Conservation (phyloP, 805 yeast species). For the Komagataella phaffii region DNA sequence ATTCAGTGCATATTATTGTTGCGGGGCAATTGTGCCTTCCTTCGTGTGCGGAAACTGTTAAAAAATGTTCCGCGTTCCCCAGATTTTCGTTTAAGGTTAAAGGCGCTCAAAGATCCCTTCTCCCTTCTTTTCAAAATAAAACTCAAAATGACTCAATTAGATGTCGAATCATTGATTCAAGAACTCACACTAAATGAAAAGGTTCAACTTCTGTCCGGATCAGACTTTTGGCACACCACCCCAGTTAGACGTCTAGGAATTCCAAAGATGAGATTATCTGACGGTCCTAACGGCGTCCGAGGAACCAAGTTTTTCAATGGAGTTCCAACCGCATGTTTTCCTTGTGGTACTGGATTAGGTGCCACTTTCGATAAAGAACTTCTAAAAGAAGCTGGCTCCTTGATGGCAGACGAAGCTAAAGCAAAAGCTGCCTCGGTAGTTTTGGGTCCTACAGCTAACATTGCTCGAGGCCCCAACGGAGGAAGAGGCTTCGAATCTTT, state of each 20-base stretch:
- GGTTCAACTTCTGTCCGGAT: slow-evolving; percentile 12
- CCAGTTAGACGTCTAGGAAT: slow-evolving; percentile 21
- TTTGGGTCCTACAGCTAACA: slow-evolving; percentile 38
- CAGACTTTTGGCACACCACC: slow-evolving; percentile 26
- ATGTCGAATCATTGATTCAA: not conserved
- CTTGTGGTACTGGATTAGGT: slow-evolving; percentile 49
- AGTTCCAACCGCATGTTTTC: slow-evolving; percentile 43
- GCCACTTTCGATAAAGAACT: slow-evolving; percentile 41
- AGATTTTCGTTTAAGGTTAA: not conserved
- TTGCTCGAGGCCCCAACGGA: slow-evolving; percentile 43
- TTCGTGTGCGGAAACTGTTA: not conserved
- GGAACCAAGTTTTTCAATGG: slow-evolving; percentile 42
- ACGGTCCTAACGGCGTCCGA: slow-evolving; percentile 55
- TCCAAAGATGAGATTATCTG: slow-evolving; percentile 34
- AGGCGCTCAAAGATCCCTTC: not conserved
- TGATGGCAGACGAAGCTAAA: slow-evolving; percentile 42
- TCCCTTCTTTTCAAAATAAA: not conserved
- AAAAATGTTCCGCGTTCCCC: not conserved
- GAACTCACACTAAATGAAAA: slow-evolving; percentile 13
- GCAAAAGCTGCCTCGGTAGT: slow-evolving; percentile 38
- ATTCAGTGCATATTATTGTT: not conserved
- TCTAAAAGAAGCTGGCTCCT: slow-evolving; percentile 31
- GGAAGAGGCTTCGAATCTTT: slow-evolving; percentile 54
- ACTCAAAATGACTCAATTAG: not conserved
- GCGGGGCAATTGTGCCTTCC: not conserved